Evolutionary conservation across 257 asterid genomes (phyloP).

Genomic region (Dorcoceras hygrometricum): DNA sequence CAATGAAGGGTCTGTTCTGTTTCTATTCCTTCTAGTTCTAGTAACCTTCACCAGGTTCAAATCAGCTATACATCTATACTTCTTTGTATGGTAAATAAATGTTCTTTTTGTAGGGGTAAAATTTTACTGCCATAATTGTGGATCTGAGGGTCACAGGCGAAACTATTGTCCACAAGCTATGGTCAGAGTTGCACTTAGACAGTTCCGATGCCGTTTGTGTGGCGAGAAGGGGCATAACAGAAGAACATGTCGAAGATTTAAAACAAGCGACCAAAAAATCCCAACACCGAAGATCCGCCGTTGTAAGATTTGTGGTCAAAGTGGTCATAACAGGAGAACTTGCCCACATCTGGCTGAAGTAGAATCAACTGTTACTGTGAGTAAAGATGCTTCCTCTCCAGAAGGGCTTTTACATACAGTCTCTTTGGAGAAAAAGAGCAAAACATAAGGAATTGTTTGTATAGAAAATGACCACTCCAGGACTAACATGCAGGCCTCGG

Average conservation of each 20-base stretch:
- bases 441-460: conserved; percentile 58
- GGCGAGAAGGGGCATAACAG: conserved; percentile 88
- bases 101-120: conserved; percentile 47
- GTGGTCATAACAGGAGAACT: conserved; percentile 70
- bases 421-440: conserved; percentile 53
- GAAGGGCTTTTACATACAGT: conserved; percentile 40
- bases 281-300: conserved; percentile 38
- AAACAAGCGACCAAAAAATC: conserved; percentile 28
- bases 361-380: conserved; percentile 25
- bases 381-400: conserved; percentile 22
- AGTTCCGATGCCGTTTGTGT: conserved; percentile 65
- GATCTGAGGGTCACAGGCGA: conserved; percentile 82
- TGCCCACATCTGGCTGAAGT: conserved; percentile 45
- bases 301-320: conserved; percentile 65
- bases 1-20: conserved; percentile 65
- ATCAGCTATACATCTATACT: not conserved
- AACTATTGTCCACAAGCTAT: conserved; percentile 69
- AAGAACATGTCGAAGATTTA: conserved; percentile 67
- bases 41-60: not conserved
- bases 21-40: not conserved
- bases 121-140: conserved; percentile 72
- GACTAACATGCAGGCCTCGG: conserved; percentile 6
- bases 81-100: no score
- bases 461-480: conserved; percentile 24
- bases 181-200: conserved; percentile 33